Evolutionary conservation across 176 grass and related monocot species (phyloP), one percentile per base, ranked within the genome.

Genomic region (Carex cristatella): DNA sequence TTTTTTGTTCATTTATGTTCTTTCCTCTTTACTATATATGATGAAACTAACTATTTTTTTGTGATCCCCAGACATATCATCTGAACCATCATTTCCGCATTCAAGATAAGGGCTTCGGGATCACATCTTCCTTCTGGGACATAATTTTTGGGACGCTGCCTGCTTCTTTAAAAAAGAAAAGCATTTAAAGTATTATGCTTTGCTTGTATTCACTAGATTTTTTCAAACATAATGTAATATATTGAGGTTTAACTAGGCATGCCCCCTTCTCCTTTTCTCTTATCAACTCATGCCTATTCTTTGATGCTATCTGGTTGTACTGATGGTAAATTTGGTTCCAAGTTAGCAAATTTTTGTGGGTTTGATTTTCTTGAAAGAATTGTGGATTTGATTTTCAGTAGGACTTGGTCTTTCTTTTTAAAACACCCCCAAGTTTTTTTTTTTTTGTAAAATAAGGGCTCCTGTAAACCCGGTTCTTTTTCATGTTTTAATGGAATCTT

Each of bases 51-150:
- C 27, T 48, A 69, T 38, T 56, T 55, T 74, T 28, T n/a, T 60
- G 37, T 15, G 2, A 67, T 84, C 10, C 62, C 59, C 92, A 97
- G 94, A 85, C 85, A 55, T 94, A 97, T 84, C 94, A 97, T 91
- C 90, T 97, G 40, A 92, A 90, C 69, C 94, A 97, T 87, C 92
- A 97, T 87, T 97, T 94, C 69, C 92, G 89, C 88, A 90, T 94
- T 66, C 92, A 93, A 86, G 69, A 94, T 85, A 97, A 74, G 84
- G 94, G 92, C 15, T 97, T 97, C 14, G 94, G 94, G 80, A 97
- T 97, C 65, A 97, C 94, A 59, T 97, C 94, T 14, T 88, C 90
- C 7, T 71, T 93, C 18, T 97, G 94, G 94, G 94, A 97, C 33
- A 77, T 85, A 18, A 66, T 97, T 62, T 97, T 93, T 14, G 90